These are phyloP conservation scores for Cystofilobasidium ferigula DNA, from an alignment of 768 basidiomycete species.

Conservation along the genomic window DNA sequence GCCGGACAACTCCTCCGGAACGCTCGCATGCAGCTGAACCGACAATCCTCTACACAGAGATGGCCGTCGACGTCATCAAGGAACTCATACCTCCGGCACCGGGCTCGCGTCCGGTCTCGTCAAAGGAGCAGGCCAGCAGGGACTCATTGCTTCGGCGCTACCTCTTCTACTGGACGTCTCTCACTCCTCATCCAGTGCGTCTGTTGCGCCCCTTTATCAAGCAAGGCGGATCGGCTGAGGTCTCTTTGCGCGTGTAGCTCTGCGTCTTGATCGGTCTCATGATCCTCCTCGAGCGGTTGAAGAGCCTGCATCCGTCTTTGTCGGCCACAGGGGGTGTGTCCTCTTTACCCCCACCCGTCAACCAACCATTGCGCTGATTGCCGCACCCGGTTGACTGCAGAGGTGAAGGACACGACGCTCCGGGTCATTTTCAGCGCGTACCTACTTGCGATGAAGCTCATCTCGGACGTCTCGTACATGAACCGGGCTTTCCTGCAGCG, in stretches of 20 bases:
- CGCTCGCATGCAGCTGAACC: too few species aligned
- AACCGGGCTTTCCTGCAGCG: conserved; percentile 10
- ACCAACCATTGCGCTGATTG: too few species aligned
- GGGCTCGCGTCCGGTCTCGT: neutral
- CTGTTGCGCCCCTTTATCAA: neutral
- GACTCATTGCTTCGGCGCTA: neutral
- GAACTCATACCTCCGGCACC: neutral
- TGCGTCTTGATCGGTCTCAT: conserved; percentile 8
- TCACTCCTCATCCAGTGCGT: conserved; percentile 12
- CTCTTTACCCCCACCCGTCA: too few species aligned
- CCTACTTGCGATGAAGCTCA: conserved; percentile 11
- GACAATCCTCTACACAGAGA: neutral
- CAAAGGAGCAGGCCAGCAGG: neutral
- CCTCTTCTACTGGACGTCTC: conserved; percentile 1
- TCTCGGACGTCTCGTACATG: conserved; percentile 10
- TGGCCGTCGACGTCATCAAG: conserved; percentile 3
- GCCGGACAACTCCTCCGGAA: too few species aligned
- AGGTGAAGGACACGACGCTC: conserved; percentile 7
- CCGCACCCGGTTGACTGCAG: neutral
- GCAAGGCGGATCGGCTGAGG: too few species aligned
- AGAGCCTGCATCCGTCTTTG: neutral
- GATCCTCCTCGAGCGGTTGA: conserved; percentile 13
- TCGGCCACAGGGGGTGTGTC: neutral
- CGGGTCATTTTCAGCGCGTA: conserved; percentile 12
- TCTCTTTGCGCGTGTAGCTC: neutral